Evolutionary conservation across 257 asterid species (phyloP).

Genomic region (Cynanchum wilfordii): DNA sequence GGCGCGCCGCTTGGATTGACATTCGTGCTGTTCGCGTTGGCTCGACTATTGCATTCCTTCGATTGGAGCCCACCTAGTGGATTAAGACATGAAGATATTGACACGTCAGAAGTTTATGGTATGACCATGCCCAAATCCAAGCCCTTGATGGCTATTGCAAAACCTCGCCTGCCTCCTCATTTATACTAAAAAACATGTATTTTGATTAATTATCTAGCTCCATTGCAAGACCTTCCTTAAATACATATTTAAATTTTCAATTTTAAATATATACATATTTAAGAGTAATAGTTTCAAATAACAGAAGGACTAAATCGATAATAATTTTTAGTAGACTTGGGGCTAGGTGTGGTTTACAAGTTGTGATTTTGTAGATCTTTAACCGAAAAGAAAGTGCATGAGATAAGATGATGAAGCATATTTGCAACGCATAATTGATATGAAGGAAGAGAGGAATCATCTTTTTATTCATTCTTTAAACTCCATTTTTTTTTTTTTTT

Average conservation of each 20-base stretch:
- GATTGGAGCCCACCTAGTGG: conserved; percentile 72
- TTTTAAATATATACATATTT: too few species aligned
- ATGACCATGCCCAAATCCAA: conserved; percentile 94
- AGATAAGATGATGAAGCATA: not conserved
- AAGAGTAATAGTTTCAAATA: too few species aligned
- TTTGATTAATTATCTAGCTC: too few species aligned
- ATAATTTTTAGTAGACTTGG: too few species aligned
- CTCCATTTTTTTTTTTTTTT: not conserved
- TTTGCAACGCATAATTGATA: not conserved
- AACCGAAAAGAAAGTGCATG: too few species aligned
- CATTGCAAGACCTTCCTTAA: too few species aligned
- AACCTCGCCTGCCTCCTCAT: conserved; percentile 55
- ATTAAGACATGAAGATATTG: conserved; percentile 51
- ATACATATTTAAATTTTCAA: too few species aligned
- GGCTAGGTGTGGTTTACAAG: too few species aligned
- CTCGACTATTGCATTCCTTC: conserved; percentile 72
- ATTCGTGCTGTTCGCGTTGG: conserved; percentile 79
- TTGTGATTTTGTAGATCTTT: too few species aligned
- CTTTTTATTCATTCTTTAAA: not conserved
- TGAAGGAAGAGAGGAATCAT: not conserved
- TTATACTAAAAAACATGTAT: conserved; percentile 26
- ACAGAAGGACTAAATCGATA: too few species aligned
- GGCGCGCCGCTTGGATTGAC: conserved; percentile 97
- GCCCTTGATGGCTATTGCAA: conserved; percentile 56
- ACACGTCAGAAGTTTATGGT: conserved; percentile 84